Conservation (phyloP, 805 yeast genomes). For the Citeromyces matritensis region DNA sequence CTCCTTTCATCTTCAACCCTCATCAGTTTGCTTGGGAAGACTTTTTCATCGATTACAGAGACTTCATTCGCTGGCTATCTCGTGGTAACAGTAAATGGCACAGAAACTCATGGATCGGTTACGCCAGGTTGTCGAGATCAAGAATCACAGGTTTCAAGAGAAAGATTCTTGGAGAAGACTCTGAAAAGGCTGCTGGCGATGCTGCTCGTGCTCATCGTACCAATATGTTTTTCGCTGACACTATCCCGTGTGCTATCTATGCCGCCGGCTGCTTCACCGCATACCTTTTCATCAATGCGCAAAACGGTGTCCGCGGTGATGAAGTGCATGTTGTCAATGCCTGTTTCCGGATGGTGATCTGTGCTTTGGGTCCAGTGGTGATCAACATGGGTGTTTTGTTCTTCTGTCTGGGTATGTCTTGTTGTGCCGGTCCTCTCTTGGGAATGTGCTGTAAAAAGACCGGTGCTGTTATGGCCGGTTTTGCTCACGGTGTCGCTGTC, state of each 20-base stretch:
- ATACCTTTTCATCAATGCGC: slow-evolving; percentile 71
- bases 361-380: slow-evolving; percentile 83
- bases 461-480: slow-evolving; percentile 87
- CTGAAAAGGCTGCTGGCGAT: slow-evolving; percentile 77
- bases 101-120: slow-evolving; percentile 82
- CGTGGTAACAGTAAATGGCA: slow-evolving; percentile 86
- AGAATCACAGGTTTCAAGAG: slow-evolving; percentile 77
- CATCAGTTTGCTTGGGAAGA: slow-evolving; percentile 96
- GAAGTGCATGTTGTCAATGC: slow-evolving; percentile 47
- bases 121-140: slow-evolving; percentile 68
- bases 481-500: slow-evolving; percentile 94
- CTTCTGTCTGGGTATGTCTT: slow-evolving; percentile 68
- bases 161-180: slow-evolving; percentile 58
- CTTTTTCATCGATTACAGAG: slow-evolving; percentile 92
- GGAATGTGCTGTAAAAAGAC: slow-evolving; percentile 95
- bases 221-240: slow-evolving; percentile 56
- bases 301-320: slow-evolving; percentile 71
- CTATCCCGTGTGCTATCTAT: slow-evolving; percentile 55
- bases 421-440: slow-evolving; percentile 95
- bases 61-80: slow-evolving; percentile 80
- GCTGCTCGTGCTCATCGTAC: slow-evolving; percentile 72
- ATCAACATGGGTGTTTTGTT: slow-evolving; percentile 77
- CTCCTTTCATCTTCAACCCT: slow-evolving; percentile 94
- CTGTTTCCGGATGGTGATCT: slow-evolving; percentile 53
- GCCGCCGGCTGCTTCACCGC: slow-evolving; percentile 74